These are phyloP conservation scores for Thinopyrum elongatum DNA, from an alignment of 176 grass and related monocot genomes.

Conservation along the genomic window DNA sequence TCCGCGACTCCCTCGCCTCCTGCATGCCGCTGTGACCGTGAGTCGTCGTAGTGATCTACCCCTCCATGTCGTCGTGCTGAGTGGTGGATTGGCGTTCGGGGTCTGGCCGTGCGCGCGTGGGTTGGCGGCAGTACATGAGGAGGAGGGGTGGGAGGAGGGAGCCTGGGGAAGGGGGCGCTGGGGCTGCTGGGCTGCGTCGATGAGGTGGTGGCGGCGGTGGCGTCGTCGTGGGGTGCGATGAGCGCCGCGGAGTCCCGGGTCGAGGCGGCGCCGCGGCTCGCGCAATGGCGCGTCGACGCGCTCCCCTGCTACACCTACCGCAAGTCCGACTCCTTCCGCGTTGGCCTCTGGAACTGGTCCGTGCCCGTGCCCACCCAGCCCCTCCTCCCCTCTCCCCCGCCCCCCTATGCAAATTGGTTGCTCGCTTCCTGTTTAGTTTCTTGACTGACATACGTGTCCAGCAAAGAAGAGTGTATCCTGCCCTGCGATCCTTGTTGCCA, in stretches of 20 bases:
- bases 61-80: background rate
- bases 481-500: background rate
- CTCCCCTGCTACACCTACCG: slow-evolving; percentile 76
- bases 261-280: slow-evolving; percentile 79
- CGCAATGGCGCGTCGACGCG: slow-evolving; percentile 89
- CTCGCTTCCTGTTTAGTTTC: background rate
- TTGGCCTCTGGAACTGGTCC: slow-evolving; percentile 98
- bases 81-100: background rate
- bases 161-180: slow-evolving; percentile 85
- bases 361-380: background rate
- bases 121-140: slow-evolving; percentile 47
- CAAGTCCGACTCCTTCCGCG: slow-evolving; percentile 86
- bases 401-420: background rate
- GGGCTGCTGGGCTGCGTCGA: slow-evolving; percentile 94
- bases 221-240: slow-evolving; percentile 53
- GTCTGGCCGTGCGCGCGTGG: background rate
- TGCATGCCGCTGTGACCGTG: background rate
- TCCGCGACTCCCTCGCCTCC: slow-evolving; percentile 12
- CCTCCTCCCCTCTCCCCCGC: background rate
- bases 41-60: background rate
- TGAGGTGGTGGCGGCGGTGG: slow-evolving; percentile 88
- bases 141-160: slow-evolving; percentile 40
- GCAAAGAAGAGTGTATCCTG: background rate
- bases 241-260: slow-evolving; percentile 58
- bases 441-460: background rate